Evolutionary conservation across 2,329 filamentous ascomycete genomes (phyloP).

Genomic region (Botrytis galanthina): DNA sequence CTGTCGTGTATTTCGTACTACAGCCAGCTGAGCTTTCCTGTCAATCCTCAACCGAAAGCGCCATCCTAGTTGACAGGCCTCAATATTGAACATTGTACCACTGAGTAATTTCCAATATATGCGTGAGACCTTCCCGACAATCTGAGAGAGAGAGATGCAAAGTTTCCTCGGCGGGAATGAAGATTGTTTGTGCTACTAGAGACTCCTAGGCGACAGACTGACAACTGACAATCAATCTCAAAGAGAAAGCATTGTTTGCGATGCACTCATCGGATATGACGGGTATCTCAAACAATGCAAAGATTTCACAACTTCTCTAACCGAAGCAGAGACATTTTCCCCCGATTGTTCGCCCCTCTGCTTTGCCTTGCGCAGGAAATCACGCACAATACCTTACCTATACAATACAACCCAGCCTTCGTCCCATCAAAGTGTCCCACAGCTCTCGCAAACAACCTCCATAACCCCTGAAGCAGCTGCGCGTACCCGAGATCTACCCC

Average conservation of each 20-base stretch:
- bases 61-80: background rate
- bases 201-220: background rate
- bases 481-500: constrained; percentile 17
- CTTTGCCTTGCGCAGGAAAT: background rate
- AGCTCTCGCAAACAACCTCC: constrained; percentile 11
- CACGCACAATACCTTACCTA: background rate
- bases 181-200: constrained; percentile 2
- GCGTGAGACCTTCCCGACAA: constrained; percentile 6
- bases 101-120: constrained; percentile 3
- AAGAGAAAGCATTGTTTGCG: constrained; percentile 6
- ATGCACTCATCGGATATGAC: constrained; percentile 10
- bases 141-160: constrained; percentile 6
- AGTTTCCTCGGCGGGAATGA: background rate
- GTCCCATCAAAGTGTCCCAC: constrained; percentile 5
- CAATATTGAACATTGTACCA: background rate
- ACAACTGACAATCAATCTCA: background rate
- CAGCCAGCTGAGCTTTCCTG: background rate
- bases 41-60: background rate
- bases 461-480: constrained; percentile 1
- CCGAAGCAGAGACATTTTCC: background rate
- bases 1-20: background rate
- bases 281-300: background rate
- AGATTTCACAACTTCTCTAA: background rate
- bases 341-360: background rate
- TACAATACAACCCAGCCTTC: background rate